phyloP scores from a whole-genome alignment of 2,329 filamentous ascomycete genomes.

The Alternaria triticimaculans region DNA sequence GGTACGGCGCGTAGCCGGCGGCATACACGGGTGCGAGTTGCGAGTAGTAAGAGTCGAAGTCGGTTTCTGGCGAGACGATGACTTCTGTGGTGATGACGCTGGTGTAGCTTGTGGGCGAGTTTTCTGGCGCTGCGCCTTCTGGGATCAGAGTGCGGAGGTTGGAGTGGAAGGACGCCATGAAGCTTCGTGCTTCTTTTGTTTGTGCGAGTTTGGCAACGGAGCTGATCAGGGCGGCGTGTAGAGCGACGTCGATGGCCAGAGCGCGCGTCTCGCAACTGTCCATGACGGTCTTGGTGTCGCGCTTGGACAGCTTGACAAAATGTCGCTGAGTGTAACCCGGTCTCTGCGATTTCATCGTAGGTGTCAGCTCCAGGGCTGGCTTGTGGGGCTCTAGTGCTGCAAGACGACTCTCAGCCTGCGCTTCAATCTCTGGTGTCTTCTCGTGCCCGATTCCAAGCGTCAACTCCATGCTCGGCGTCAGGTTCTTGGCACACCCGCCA shows the following conservation, averaged over 20 bases:
- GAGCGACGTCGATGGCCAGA: constrained; percentile 15
- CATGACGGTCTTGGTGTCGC: constrained; percentile 21
- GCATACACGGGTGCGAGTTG: constrained; percentile 30
- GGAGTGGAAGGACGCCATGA: constrained; percentile 35
- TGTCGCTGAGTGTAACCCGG: constrained; percentile 12
- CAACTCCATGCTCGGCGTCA: constrained; percentile 31
- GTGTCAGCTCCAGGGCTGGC: constrained; percentile 26
- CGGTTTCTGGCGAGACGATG: constrained; percentile 22
- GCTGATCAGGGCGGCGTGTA: constrained; percentile 28
- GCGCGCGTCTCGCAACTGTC: constrained; percentile 11
- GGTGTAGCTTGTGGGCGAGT: constrained; percentile 28
- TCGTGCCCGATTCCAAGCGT: constrained; percentile 23
- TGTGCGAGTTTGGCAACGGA: constrained; percentile 21
- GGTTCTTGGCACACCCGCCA: constrained; percentile 31
- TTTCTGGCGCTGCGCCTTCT: constrained; percentile 20
- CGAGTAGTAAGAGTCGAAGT: constrained; percentile 23
- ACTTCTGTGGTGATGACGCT: constrained; percentile 29
- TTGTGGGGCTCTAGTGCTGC: constrained; percentile 25
- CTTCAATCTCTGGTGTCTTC: constrained; percentile 21
- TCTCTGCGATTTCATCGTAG: constrained; percentile 15
- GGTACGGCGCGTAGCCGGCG: constrained; percentile 23
- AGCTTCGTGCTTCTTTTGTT: constrained; percentile 20
- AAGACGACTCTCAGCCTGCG: constrained; percentile 23
- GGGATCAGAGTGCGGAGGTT: constrained; percentile 30
- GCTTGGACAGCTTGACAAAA: constrained; percentile 4